These are phyloP conservation scores for Phoma sp. DNA, from an alignment of 2,329 filamentous ascomycete genomes.

Conservation along the genomic window DNA sequence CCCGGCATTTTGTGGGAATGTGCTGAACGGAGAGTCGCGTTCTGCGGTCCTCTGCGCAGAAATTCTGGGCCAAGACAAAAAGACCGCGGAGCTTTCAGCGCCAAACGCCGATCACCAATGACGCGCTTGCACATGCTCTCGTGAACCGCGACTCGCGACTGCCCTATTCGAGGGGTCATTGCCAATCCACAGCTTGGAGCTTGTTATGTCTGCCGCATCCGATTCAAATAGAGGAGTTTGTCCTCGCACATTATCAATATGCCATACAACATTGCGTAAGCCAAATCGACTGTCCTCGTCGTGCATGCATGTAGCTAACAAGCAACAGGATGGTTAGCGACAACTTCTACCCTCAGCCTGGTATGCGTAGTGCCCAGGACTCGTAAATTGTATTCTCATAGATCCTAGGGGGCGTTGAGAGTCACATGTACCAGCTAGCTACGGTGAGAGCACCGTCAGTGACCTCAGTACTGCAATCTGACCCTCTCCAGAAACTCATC, in stretches of 20 bases:
- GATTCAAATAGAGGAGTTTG: slow-evolving; percentile 20
- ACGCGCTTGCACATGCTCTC: slow-evolving; percentile 20
- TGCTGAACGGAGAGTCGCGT: background rate
- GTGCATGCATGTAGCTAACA: slow-evolving; percentile 16
- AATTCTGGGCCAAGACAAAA: slow-evolving; percentile 17
- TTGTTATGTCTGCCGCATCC: slow-evolving; percentile 31
- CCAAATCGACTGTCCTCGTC: slow-evolving; percentile 13
- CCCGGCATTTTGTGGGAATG: slow-evolving; percentile 50
- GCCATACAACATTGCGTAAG: slow-evolving; percentile 74
- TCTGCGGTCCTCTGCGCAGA: slow-evolving; percentile 1
- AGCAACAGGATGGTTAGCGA: slow-evolving; percentile 85
- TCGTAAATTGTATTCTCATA: slow-evolving; percentile 25
- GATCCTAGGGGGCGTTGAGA: slow-evolving; percentile 79
- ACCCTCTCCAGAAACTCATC: slow-evolving; percentile 74
- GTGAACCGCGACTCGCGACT: slow-evolving; percentile 4
- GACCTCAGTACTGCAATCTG: background rate
- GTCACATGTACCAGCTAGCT: slow-evolving; percentile 97
- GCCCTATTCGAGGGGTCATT: background rate
- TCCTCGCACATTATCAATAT: slow-evolving; percentile 51
- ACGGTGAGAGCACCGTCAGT: slow-evolving; percentile 57
- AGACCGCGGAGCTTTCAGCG: slow-evolving; percentile 15
- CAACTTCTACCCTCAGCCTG: slow-evolving; percentile 98
- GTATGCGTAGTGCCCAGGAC: slow-evolving; percentile 41
- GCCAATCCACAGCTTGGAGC: background rate
- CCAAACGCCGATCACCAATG: slow-evolving; percentile 35